These are phyloP conservation scores for Bertia moriformis DNA, from an alignment of 2,329 filamentous ascomycete species.

Conservation along the genomic window DNA sequence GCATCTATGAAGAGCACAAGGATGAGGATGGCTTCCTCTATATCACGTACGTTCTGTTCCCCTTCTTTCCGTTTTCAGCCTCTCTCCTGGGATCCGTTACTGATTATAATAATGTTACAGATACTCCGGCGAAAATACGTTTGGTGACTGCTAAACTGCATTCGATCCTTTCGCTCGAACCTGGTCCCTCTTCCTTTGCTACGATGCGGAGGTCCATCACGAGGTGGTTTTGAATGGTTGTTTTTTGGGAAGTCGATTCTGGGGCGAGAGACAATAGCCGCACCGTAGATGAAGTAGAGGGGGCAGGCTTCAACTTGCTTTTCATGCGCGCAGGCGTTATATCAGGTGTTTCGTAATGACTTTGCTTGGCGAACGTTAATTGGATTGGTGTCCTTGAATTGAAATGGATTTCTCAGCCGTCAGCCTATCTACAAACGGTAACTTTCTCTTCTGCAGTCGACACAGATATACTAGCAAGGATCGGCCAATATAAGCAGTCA, in stretches of 20 bases:
- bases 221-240: too few species aligned
- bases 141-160: background rate
- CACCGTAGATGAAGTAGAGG: too few species aligned
- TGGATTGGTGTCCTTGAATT: background rate
- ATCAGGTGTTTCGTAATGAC: background rate
- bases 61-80: background rate
- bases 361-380: background rate
- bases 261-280: too few species aligned
- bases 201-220: too few species aligned
- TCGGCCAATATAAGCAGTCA: too few species aligned
- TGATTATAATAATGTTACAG: background rate
- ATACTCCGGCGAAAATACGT: conserved; percentile 1
- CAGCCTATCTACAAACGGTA: too few species aligned
- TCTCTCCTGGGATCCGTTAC: too few species aligned
- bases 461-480: too few species aligned
- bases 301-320: background rate
- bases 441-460: too few species aligned
- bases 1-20: conserved; percentile 99
- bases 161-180: background rate
- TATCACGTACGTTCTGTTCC: conserved; percentile 1
- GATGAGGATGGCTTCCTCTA: conserved; percentile 50
- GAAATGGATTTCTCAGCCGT: too few species aligned
- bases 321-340: background rate
- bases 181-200: too few species aligned
- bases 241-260: too few species aligned